These are phyloP conservation scores for Nicotiana knightiana DNA, from an alignment of 257 asterid genomes.

Conservation along the genomic window DNA sequence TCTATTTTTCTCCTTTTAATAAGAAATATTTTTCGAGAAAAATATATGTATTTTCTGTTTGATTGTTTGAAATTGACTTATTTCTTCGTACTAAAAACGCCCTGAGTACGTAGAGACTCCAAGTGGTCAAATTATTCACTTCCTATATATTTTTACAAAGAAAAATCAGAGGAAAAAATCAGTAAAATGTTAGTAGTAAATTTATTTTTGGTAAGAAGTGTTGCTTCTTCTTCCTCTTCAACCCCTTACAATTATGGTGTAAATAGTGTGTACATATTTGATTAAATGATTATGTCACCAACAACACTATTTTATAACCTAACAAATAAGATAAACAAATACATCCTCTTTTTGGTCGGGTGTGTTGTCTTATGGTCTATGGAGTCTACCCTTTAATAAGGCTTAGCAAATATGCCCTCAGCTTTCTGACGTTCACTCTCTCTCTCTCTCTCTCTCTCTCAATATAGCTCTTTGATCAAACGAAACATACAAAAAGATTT, in stretches of 20 bases:
- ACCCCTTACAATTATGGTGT: neutral
- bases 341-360: slow-evolving; percentile 27
- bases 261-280: neutral
- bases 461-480: neutral
- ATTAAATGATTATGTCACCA: slow-evolving; percentile 2
- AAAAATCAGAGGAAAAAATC: neutral
- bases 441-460: neutral
- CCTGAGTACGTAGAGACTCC: neutral
- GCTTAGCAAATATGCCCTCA: slow-evolving; percentile 24
- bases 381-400: slow-evolving; percentile 23
- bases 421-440: slow-evolving; percentile 19
- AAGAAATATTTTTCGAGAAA: too few relatives aligned
- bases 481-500: neutral
- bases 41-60: too few relatives aligned
- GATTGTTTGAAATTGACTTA: too few relatives aligned
- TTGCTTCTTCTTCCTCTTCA: neutral
- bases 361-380: slow-evolving; percentile 5
- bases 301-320: neutral
- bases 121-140: neutral
- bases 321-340: slow-evolving; percentile 1
- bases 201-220: neutral
- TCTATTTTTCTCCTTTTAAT: too few relatives aligned
- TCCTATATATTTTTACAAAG: neutral
- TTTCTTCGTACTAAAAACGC: too few relatives aligned
- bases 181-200: neutral